Percentiles rank a stretch among this genome's conserved stretches.
These are phyloP conservation scores for Solanum appendiculatum DNA, from an alignment of 257 asterid species.

Conservation along the genomic window DNA sequence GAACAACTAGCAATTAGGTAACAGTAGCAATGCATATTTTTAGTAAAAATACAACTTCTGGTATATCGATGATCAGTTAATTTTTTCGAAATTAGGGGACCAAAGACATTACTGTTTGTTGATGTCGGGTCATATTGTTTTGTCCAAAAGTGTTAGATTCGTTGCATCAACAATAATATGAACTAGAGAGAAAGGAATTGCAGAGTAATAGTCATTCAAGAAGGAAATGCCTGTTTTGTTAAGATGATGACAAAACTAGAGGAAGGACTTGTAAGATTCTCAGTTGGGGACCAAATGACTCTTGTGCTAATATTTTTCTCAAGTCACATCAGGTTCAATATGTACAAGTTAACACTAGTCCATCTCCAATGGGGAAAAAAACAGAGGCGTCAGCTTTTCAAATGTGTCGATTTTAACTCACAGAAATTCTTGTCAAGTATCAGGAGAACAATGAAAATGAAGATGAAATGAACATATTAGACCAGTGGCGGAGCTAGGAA, in stretches of 20 bases:
- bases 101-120: constrained; percentile 32
- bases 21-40: neutral
- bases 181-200: neutral
- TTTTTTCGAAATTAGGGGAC: constrained; percentile 24
- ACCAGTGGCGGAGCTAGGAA: no score
- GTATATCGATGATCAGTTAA: neutral
- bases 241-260: neutral
- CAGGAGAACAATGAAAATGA: neutral
- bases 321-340: neutral
- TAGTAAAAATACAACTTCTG: constrained; percentile 2
- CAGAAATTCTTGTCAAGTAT: neutral
- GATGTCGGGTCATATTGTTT: constrained; percentile 21
- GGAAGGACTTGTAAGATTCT: neutral
- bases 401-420: neutral
- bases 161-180: neutral
- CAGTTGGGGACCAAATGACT: neutral
- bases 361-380: neutral
- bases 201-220: neutral
- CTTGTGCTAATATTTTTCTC: neutral
- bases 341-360: neutral
- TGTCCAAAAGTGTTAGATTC: constrained; percentile 5
- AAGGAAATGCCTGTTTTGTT: neutral
- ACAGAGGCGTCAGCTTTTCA: neutral
- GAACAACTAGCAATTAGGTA: neutral
- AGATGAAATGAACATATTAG: neutral